Conservation (phyloP, 108 stramenopile species). For the Nannochloropsis gaditana region DNA sequence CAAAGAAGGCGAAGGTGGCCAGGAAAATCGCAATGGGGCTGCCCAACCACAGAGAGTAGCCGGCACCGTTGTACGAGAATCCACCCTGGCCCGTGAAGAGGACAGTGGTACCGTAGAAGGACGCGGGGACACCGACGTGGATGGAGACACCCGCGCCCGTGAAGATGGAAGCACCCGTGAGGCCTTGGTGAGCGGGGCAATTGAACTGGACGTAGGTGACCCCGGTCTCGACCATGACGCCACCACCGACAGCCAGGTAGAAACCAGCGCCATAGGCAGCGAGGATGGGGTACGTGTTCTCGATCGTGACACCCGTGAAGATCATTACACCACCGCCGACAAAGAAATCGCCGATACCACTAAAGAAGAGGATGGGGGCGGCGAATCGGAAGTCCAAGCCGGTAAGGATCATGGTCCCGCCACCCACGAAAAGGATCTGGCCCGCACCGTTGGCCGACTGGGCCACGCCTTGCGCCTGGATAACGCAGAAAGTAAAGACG, state of each 20-base stretch:
- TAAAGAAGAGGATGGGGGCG: neutral
- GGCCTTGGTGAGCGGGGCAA: neutral
- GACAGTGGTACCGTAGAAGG: neutral
- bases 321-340: neutral
- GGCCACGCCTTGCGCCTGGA: conserved; percentile 5
- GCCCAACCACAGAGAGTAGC: conserved; percentile 17
- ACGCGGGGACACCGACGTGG: neutral
- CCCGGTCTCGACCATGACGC: conserved; percentile 4
- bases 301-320: neutral
- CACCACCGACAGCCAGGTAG: conserved; percentile 8
- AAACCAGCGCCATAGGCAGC: conserved; percentile 19
- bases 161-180: conserved; percentile 12
- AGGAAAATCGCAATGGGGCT: neutral
- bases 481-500: neutral
- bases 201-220: conserved; percentile 1
- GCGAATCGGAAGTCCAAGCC: conserved; percentile 19
- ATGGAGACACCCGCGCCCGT: neutral
- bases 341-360: neutral
- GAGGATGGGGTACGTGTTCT: conserved; percentile 1
- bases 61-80: neutral
- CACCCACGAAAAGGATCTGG: neutral
- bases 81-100: neutral
- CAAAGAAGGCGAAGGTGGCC: conserved; percentile 9
- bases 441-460: conserved; percentile 5
- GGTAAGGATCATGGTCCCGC: neutral